Evolutionary conservation across 176 grass and related monocot species (phyloP).

Genomic region (Oryza rufipogon): DNA sequence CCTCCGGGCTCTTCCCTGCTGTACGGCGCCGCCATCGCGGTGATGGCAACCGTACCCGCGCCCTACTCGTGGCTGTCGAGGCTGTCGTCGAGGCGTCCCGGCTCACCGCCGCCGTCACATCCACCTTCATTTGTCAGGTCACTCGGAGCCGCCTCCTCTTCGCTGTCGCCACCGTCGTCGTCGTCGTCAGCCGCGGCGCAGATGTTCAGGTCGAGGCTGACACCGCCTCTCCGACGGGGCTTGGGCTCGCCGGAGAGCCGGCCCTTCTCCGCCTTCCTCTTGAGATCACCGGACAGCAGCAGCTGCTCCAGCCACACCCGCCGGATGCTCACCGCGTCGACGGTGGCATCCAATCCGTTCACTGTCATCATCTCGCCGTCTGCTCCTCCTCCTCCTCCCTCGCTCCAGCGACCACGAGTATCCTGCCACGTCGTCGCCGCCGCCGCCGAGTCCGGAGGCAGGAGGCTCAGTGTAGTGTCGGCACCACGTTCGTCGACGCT

Average conservation of each 20-base stretch:
- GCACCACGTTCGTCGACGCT: neutral
- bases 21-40: neutral
- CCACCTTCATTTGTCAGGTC: conserved; percentile 56
- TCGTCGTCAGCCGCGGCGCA: conserved; percentile 16
- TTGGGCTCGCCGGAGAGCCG: neutral
- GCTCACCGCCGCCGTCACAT: neutral
- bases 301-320: conserved; percentile 26
- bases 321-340: conserved; percentile 11
- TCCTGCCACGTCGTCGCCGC: conserved; percentile 7
- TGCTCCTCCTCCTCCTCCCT: neutral
- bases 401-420: neutral
- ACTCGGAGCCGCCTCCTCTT: conserved; percentile 48
- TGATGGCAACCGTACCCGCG: conserved; percentile 10
- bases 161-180: conserved; percentile 17
- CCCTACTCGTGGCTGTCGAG: neutral
- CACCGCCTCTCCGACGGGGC: conserved; percentile 3
- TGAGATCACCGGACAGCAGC: conserved; percentile 30
- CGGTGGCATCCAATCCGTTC: neutral
- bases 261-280: conserved; percentile 31
- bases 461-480: conserved; percentile 40
- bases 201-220: conserved; percentile 59
- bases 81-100: conserved; percentile 12
- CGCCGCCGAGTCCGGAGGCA: conserved; percentile 39
- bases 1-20: conserved; percentile 17
- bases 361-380: conserved; percentile 19